Percentiles rank a stretch among this genome's conserved stretches.
These are phyloP conservation scores for Akanthomyces dipterigenus DNA, from an alignment of 2,329 filamentous ascomycete species.

Conservation along the genomic window DNA sequence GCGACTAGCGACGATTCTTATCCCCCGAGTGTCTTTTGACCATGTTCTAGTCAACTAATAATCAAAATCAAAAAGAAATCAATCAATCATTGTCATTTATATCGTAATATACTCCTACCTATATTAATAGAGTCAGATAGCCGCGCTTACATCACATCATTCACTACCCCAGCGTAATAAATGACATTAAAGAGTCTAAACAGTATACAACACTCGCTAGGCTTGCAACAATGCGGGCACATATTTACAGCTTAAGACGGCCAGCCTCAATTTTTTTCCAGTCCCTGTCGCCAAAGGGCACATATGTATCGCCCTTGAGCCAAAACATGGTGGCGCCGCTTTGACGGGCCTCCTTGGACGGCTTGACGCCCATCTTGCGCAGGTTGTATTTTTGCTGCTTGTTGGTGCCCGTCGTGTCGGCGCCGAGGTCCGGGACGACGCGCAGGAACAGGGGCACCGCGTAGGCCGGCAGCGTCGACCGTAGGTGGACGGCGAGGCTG, in stretches of 20 bases:
- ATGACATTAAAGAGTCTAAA: no score
- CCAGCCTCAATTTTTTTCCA: conserved; percentile 64
- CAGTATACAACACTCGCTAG: background rate
- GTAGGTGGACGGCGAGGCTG: conserved; percentile 54
- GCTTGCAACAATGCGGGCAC: background rate
- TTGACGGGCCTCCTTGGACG: conserved; percentile 23
- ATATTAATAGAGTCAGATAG: no score
- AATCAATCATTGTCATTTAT: no score
- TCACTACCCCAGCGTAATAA: no score
- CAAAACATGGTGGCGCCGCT: conserved; percentile 49
- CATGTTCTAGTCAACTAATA: no score
- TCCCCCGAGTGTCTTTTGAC: no score
- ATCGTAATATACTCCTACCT: no score
- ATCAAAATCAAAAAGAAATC: no score
- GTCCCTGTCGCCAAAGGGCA: conserved; percentile 57
- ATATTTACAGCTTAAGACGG: conserved; percentile 58
- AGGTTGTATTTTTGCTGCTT: conserved; percentile 80
- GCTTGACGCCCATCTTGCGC: conserved; percentile 68
- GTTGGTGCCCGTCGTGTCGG: conserved; percentile 72
- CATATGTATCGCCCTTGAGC: conserved; percentile 62
- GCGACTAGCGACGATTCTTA: no score
- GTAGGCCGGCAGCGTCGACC: conserved; percentile 58
- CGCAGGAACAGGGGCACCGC: conserved; percentile 74
- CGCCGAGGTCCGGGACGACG: conserved; percentile 47
- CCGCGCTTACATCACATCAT: no score